Base-by-base conservation (phyloP, 2,329 filamentous ascomycete genomes). In the Hortaea werneckii region DNA sequence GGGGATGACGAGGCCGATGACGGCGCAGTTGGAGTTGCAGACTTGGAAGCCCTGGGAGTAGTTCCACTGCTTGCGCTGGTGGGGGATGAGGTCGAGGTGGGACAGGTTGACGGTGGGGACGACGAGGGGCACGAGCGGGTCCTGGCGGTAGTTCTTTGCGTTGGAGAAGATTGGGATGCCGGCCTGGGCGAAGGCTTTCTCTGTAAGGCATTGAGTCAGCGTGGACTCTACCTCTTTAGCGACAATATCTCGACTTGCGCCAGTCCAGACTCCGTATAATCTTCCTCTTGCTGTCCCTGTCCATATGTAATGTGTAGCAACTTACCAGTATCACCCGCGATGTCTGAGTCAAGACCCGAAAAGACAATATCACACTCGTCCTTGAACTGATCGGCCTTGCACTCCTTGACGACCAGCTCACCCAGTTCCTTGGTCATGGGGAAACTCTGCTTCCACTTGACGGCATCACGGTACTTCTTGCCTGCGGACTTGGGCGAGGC, bases 1-100 rank as follows among this genome's bases (percentile, higher is more conserved):
- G 26, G 92, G 92, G 52, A 95, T 94, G 50, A 95, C 90, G 48
- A 96, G 80, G 41, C 90, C 90, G 59, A 96, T 95, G 61, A 95
- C 90, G 46, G 90, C 90, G 70, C 92, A 98, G 72, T 96, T 96
- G 54, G 87, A 94, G 73, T 96, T 96, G 77, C 90, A 96, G 50
- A 95, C 87, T 34, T 96, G 72, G 72, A 96, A 95, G 26, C 92
- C 92, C 68, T 85, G 88, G 32, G 2, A 2, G 39, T 95, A 74
- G 28, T 73, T 72, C 65, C 85, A 79, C 38, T 84, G 75, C 61
- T 79, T 75, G 51, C 86, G 78, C 71, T 96, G 90, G 67, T 94
- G 82, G n/a, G 85, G 83, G 63, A 96, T 90, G 50, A 95, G 76
- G 61, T 84, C 79, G 58, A 95, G 78, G 68, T 96, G 90, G 38